Conservation (phyloP, 1,284 basidiomycete species). For the Ustilago trichophora region DNA sequence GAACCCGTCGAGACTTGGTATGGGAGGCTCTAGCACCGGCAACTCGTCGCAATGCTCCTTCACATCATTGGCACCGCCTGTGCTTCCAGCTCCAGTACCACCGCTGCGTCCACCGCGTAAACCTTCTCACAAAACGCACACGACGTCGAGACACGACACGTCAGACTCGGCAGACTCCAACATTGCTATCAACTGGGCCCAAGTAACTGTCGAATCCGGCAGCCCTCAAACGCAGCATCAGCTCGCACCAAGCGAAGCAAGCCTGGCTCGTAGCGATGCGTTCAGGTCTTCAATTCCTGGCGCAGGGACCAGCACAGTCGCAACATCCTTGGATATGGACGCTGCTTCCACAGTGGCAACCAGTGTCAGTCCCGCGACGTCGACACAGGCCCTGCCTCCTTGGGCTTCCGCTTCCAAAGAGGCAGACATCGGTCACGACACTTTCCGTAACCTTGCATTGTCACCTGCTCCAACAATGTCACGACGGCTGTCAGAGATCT, state of each 20-base stretch:
- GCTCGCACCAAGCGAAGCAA: not conserved
- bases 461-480: slow-evolving; percentile 6
- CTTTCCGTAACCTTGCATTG: no score
- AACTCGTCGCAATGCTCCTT: slow-evolving; percentile 21
- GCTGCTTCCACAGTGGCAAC: slow-evolving; percentile 3
- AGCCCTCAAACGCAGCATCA: not conserved
- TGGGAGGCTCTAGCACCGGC: not conserved
- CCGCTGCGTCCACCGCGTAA: slow-evolving; percentile 21
- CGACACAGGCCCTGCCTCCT: not conserved
- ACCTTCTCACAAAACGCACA: not conserved
- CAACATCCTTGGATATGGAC: not conserved
- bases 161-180: slow-evolving; percentile 9
- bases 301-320: not conserved
- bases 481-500: slow-evolving; percentile 9
- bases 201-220: not conserved
- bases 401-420: not conserved
- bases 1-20: not conserved
- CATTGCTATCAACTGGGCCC: not conserved
- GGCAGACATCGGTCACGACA: not conserved
- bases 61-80: slow-evolving; percentile 20
- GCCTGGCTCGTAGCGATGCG: not conserved
- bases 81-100: slow-evolving; percentile 16
- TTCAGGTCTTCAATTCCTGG: not conserved
- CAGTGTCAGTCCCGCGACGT: slow-evolving; percentile 2
- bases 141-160: not conserved